Conservation (phyloP, 306 rosid species). For the Castanea sativa region DNA sequence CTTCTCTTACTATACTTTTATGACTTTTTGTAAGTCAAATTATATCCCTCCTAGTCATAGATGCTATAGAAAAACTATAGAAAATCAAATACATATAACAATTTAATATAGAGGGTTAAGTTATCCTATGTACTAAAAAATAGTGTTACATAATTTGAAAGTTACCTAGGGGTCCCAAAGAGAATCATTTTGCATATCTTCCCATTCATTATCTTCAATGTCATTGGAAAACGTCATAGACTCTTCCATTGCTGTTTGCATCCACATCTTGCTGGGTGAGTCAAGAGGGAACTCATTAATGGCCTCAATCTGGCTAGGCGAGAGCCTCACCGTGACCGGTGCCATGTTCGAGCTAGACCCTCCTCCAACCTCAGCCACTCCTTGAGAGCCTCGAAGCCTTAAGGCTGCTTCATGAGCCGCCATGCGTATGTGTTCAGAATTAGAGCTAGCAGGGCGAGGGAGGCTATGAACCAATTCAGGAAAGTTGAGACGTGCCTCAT, state of each 20-base stretch:
- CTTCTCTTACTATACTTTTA: neutral
- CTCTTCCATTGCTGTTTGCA: conserved; percentile 41
- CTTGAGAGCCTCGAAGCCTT: conserved; percentile 19
- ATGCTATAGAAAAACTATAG: neutral
- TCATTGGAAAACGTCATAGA: conserved; percentile 32
- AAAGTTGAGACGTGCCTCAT: conserved; percentile 64
- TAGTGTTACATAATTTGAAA: neutral
- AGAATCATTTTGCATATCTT: conserved; percentile 30
- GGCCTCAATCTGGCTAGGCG: conserved; percentile 53
- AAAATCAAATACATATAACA: neutral
- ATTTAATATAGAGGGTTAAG: neutral
- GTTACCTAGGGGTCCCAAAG: conserved; percentile 50
- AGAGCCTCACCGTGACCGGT: conserved; percentile 42
- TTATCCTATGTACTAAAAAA: neutral
- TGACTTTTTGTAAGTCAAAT: neutral
- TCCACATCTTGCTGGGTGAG: conserved; percentile 42
- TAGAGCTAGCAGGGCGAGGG: conserved; percentile 63
- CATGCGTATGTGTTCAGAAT: conserved; percentile 67
- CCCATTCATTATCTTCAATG: conserved; percentile 38
- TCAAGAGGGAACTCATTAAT: conserved; percentile 55
- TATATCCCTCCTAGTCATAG: neutral
- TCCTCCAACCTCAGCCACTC: neutral
- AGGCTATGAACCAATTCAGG: conserved; percentile 54
- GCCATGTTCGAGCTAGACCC: conserved; percentile 5
- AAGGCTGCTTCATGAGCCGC: conserved; percentile 85